A percentile compares a stretch with the other conserved stretches of the same genome.
phyloP scores from a whole-genome alignment of 164 flowering plant genomes.

The Vitis rotundifolia region DNA sequence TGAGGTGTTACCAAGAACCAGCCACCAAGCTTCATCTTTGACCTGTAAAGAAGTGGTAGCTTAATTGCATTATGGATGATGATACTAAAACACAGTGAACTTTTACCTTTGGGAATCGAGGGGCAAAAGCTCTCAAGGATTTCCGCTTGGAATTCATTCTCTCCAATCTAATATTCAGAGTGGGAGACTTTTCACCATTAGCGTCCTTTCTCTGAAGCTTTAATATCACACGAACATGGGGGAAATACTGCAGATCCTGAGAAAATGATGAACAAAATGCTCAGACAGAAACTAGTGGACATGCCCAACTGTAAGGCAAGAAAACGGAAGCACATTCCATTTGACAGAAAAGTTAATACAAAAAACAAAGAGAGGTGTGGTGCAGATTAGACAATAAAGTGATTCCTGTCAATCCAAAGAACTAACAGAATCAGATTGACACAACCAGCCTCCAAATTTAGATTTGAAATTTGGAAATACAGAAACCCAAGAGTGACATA shows the following conservation, averaged over 20 bases:
- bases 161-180: constrained; percentile 64
- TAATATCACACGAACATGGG: constrained; percentile 56
- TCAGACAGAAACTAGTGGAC: not conserved
- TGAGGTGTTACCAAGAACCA: constrained; percentile 72
- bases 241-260: constrained; percentile 84
- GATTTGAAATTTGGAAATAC: no score
- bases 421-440: no score
- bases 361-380: no score
- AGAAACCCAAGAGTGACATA: no score
- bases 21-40: constrained; percentile 98
- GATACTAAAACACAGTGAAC: not conserved
- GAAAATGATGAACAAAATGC: not conserved
- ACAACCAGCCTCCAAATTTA: no score
- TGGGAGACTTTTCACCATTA: constrained; percentile 22
- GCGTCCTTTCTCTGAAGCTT: constrained; percentile 45
- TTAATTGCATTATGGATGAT: constrained; percentile 6
- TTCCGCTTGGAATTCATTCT: constrained; percentile 42
- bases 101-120: constrained; percentile 87
- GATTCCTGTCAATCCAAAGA: no score
- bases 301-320: not conserved
- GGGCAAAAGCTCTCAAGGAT: constrained; percentile 69
- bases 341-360: no score
- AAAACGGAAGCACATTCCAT: not conserved
- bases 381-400: no score
- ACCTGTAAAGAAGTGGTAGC: constrained; percentile 42